These are phyloP conservation scores for Poa pratensis DNA, from an alignment of 176 grass and related monocot species.

Conservation along the genomic window DNA sequence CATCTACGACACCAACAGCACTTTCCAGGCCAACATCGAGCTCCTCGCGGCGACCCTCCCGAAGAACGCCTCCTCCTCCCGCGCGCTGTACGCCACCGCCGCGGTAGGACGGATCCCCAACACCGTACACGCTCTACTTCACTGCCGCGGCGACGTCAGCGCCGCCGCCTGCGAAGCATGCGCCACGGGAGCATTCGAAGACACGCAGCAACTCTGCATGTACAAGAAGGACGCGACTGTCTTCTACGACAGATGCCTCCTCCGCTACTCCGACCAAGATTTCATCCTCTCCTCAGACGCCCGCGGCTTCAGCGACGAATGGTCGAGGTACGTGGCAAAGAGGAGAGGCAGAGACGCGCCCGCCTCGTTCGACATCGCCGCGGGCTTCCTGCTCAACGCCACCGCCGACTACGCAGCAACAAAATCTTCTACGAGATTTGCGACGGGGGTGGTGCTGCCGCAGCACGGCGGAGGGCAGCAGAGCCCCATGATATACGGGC, in stretches of 20 bases:
- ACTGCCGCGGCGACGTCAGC: too few species aligned
- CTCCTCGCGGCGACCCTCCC: neutral
- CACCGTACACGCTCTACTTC: too few species aligned
- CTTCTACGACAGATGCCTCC: conserved; percentile 46
- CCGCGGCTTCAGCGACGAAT: neutral
- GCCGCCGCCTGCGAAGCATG: too few species aligned
- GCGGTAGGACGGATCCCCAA: too few species aligned
- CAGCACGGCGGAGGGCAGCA: too few species aligned
- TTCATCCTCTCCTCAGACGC: neutral
- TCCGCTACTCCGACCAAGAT: conserved; percentile 32
- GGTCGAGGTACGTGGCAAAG: neutral
- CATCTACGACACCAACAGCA: neutral
- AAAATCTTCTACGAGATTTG: conserved; percentile 1
- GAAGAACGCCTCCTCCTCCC: neutral
- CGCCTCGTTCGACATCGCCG: too few species aligned
- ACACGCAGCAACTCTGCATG: too few species aligned
- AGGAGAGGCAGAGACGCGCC: too few species aligned
- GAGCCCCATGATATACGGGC: too few species aligned
- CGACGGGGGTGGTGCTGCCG: conserved; percentile 15
- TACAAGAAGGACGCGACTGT: neutral
- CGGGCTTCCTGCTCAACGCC: too few species aligned
- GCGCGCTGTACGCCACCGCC: neutral
- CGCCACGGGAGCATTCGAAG: too few species aligned
- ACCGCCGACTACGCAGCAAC: too few species aligned
- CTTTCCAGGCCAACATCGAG: neutral